These are phyloP conservation scores for Alopecurus myosuroides DNA, from an alignment of 176 grass and related monocot genomes.

Conservation along the genomic window DNA sequence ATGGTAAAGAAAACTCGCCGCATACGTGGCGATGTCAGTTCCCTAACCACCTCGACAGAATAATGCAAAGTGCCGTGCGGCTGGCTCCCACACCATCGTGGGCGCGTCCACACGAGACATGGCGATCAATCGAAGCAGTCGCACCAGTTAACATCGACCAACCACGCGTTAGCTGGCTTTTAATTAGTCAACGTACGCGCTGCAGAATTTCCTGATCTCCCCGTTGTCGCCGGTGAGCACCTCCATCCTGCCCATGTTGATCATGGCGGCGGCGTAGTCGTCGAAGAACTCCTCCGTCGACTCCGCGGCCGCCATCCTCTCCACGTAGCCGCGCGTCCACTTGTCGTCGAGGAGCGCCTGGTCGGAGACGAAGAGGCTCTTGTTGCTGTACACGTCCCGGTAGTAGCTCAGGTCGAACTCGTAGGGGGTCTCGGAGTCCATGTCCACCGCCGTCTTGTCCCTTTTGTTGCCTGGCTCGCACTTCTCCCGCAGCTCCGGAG, in stretches of 20 bases:
- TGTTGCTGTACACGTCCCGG: slow-evolving; percentile 11
- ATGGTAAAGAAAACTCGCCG: background rate
- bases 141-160: background rate
- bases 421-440: slow-evolving; percentile 27
- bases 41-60: background rate
- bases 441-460: background rate
- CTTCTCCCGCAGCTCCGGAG: slow-evolving; percentile 10
- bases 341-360: slow-evolving; percentile 43
- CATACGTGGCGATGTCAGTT: background rate
- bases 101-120: slow-evolving; percentile 1
- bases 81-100: background rate
- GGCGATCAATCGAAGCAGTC: background rate
- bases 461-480: slow-evolving; percentile 20
- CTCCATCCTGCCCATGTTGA: slow-evolving; percentile 50
- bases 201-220: slow-evolving; percentile 48
- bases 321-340: slow-evolving; percentile 38
- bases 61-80: background rate
- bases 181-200: slow-evolving; percentile 39
- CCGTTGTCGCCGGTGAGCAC: slow-evolving; percentile 46
- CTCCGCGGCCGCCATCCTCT: slow-evolving; percentile 32
- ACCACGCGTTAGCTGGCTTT: background rate
- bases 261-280: slow-evolving; percentile 51
- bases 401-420: slow-evolving; percentile 51
- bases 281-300: slow-evolving; percentile 41
- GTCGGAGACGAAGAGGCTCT: slow-evolving; percentile 42